Conservation (phyloP, 305 asterid species). For the Fraxinus albicans region DNA sequence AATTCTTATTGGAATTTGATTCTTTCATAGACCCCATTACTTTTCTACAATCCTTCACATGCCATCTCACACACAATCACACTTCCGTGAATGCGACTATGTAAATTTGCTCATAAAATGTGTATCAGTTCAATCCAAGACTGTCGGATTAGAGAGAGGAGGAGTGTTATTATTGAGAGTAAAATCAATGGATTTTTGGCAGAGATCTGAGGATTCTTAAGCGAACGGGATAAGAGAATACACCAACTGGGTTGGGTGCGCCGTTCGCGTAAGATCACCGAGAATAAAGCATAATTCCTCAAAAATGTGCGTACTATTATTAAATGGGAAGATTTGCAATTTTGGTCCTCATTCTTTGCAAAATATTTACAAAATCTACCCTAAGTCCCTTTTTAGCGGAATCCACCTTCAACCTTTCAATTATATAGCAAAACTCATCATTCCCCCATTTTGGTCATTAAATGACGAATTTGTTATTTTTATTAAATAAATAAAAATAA, state of each 20-base stretch:
- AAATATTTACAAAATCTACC: neutral
- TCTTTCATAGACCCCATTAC: conserved; percentile 33
- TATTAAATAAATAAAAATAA: too few relatives aligned
- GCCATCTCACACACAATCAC: conserved; percentile 13
- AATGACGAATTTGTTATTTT: neutral
- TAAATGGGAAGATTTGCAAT: too few relatives aligned
- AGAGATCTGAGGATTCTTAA: conserved; percentile 24
- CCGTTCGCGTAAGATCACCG: neutral
- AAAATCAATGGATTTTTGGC: conserved; percentile 19
- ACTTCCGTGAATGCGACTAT: neutral
- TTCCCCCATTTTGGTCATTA: neutral
- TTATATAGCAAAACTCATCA: neutral
- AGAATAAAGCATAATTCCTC: neutral
- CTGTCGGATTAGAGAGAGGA: neutral
- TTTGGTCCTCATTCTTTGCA: neutral
- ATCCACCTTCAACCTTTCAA: neutral
- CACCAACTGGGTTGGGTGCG: neutral
- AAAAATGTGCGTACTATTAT: neutral
- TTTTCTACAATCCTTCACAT: conserved; percentile 7
- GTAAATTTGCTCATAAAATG: neutral
- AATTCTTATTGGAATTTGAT: neutral
- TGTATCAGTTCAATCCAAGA: conserved; percentile 3
- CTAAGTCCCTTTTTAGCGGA: too few relatives aligned
- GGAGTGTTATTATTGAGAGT: neutral
- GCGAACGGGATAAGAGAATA: neutral